Base-by-base conservation (phyloP, 805 yeast genomes). In the Starmerella vitae region DNA sequence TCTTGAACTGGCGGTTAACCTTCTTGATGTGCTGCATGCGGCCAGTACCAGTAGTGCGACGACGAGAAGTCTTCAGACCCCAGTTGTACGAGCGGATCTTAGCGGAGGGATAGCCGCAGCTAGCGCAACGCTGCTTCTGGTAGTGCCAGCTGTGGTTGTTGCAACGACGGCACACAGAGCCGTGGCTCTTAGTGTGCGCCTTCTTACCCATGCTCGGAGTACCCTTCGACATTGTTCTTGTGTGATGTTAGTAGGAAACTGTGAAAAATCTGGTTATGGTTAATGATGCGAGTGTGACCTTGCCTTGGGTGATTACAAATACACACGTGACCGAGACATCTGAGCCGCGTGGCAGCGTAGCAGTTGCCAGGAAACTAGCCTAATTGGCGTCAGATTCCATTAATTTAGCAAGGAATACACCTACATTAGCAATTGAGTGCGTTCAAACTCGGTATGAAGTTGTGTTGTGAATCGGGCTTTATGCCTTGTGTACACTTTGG, bases 41-140 rank as follows among this genome's bases (percentile, higher is more conserved):
- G 72, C 98, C 98, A 68, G 97, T 78, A 76, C 98, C 98, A 59
- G 96, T 86, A 58, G 98, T 91, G 70, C 81, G 80, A 83, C 98
- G 85, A 84, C 98, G 85, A 80, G 86, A 83, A 65, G 96, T 94
- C 81, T 91, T 91, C 57, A 71, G 71, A 69, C 93, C 95, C 98
- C 98, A 91, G 95, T 91, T 91, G 94, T 63, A 61, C 35, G 62
- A 57, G 51, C 98, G 86, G 71, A 80, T 68, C 76, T 91, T 91
- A 61, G 97, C 97, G 64, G 97, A 84, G 73, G 98, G 98, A 80
- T 91, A 91, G 64, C 98, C 98, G 75, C 98, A 91, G 57, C 91
- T 71, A 67, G 97, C 68, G 75, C 98, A 91, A 62, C 94, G 84
- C 78, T 83, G 82, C 94, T 88, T 91, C 76, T 91, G 98, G 67